Conservation (phyloP, 305 asterid species). For the Fraxinus xanthoxyloides region DNA sequence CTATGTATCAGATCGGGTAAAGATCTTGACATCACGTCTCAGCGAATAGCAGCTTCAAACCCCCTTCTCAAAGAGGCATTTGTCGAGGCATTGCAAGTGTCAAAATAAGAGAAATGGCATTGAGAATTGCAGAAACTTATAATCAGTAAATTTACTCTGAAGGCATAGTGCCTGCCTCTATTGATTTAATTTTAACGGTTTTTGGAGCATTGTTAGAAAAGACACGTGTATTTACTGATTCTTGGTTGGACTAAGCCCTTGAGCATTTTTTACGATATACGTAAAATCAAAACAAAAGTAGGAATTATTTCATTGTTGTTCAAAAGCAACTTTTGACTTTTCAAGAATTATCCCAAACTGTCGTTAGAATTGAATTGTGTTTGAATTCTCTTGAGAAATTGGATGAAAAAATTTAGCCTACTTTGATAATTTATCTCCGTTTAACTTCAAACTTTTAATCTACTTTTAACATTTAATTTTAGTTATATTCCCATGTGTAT, state of each 20-base stretch:
- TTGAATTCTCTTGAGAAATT: neutral
- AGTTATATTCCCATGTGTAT: neutral
- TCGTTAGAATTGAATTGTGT: neutral
- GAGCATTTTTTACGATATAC: neutral
- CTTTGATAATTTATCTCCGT: neutral
- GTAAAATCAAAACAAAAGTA: neutral
- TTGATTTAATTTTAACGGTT: neutral
- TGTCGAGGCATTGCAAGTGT: conserved; percentile 57
- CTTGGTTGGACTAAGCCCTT: neutral
- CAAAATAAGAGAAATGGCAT: conserved; percentile 35
- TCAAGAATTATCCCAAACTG: neutral
- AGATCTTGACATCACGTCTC: conserved; percentile 72
- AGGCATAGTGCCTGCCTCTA: conserved; percentile 18
- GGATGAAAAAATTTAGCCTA: neutral
- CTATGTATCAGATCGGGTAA: conserved; percentile 60
- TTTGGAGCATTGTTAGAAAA: conserved; percentile 12
- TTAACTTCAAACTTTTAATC: neutral
- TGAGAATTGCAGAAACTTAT: conserved; percentile 5
- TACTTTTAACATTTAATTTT: neutral
- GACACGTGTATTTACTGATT: neutral
- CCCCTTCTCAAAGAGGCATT: conserved; percentile 66
- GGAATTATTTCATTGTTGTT: neutral
- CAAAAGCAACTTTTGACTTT: neutral
- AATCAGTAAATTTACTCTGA: conserved; percentile 19
- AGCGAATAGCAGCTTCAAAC: conserved; percentile 82